Base-by-base conservation (phyloP, 139 green algal species). In the Chlamydomonas incerta region DNA sequence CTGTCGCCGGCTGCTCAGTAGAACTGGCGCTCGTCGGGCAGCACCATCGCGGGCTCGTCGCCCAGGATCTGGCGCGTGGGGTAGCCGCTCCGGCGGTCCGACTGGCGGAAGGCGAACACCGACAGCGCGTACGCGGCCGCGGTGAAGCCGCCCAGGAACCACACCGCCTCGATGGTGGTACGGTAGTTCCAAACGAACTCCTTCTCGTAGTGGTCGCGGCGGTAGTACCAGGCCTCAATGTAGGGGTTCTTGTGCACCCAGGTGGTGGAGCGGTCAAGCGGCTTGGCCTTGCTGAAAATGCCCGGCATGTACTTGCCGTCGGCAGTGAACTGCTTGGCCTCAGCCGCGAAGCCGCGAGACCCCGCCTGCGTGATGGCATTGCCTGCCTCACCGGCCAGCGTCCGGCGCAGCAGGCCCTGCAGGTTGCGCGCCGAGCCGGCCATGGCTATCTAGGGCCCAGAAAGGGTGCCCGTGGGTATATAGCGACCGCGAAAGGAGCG, bases 11-110 rank as follows among this genome's bases (percentile, higher is more conserved):
- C 2, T 24, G 24, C 73, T 90, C 52, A 90, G 50, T 90, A 90
- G 74, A 90, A 90, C 52, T 90, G 81, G 31, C 81, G 87, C 81
- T 90, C 87, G 60, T 90, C 81, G 17, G 74, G 67, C 3, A 76
- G 35, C 14, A 90, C 73, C 29, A 76, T 69, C 24, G 20, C 72
- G 29, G 69, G 72, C 46, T 85, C 81, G 8, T 90, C 72, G 28
- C 72, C 80, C 28, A 90, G 62, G 29, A 85, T 63, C 0, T 33
- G 52, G 24, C 86, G 79, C 50, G 57, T 57, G n/a, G 86, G 86
- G 73, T 87, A 87, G 31, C 86, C 86, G 33, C n/a, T 77, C 47
- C 77, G 86, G 0, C 80, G 34, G 72, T 87, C 80, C 18, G 63
- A 23, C 14, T 77, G 69, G 66, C 80, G 60, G 4, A 87, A 62